A percentile compares a stretch with the other conserved stretches of the same genome.
phyloP scores from a whole-genome alignment of 176 grass and related monocot genomes.

The Rhynchospora pubera region DNA sequence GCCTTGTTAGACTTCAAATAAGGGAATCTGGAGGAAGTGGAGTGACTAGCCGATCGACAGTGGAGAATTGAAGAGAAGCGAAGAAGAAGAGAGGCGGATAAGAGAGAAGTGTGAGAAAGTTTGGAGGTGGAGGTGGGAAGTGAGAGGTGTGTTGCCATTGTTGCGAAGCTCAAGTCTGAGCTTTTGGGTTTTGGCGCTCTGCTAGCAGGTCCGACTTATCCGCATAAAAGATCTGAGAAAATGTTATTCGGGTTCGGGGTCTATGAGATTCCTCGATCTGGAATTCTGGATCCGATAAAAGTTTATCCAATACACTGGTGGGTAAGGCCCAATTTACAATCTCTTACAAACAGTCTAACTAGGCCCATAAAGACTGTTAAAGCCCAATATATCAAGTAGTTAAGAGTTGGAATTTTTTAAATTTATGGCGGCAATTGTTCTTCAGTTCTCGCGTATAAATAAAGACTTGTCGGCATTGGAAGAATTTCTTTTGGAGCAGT shows the following conservation, averaged over 20 bases:
- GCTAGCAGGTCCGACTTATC: background rate
- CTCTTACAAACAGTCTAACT: too few relatives aligned
- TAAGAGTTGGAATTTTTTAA: background rate
- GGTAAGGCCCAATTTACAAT: too few relatives aligned
- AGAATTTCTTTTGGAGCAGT: background rate
- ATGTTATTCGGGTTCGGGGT: background rate
- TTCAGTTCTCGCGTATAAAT: too few relatives aligned
- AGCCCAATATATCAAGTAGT: background rate
- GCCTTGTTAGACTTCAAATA: background rate
- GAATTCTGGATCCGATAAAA: background rate
- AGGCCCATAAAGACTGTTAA: too few relatives aligned
- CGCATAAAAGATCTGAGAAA: background rate
- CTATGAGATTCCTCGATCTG: background rate
- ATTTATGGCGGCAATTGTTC: background rate
- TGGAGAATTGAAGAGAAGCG: background rate
- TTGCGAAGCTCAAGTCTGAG: background rate
- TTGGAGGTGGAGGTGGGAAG: conserved; percentile 13
- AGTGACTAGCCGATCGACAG: background rate
- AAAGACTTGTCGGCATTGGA: too few relatives aligned
- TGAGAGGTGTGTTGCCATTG: background rate
- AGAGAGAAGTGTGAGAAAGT: conserved; percentile 15
- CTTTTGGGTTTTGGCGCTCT: background rate
- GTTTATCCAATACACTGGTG: background rate
- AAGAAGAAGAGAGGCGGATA: conserved; percentile 13
- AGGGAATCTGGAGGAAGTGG: background rate